A percentile compares a stretch with the other conserved stretches of the same genome.
Conservation (phyloP, 768 basidiomycete species). For the Boletus vermiculosoides region DNA sequence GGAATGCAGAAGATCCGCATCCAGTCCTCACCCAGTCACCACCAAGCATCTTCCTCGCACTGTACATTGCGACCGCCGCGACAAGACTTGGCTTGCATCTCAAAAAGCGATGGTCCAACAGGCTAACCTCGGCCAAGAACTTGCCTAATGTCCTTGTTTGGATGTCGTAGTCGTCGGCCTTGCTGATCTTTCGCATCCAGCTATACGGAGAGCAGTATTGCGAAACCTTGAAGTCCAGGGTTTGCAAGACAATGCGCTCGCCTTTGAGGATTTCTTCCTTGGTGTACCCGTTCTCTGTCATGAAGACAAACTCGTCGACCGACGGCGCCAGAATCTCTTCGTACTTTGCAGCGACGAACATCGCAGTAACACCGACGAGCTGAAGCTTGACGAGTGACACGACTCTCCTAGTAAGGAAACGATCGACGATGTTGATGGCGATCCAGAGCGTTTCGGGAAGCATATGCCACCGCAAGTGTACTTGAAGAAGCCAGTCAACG, state of each 20-base stretch:
- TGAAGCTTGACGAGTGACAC: conserved; percentile 90
- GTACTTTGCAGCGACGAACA: conserved; percentile 99
- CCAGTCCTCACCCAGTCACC: conserved; percentile 86
- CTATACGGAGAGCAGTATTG: conserved; percentile 99
- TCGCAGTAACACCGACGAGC: conserved; percentile 96
- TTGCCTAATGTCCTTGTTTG: conserved; percentile 97
- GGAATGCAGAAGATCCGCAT: conserved; percentile 10
- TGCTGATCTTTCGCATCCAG: conserved; percentile 98
- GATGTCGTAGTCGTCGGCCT: conserved; percentile 97
- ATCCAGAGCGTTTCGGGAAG: conserved; percentile 99
- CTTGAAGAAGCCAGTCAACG: conserved; percentile 97
- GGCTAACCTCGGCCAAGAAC: conserved; percentile 94
- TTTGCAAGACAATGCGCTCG: conserved; percentile 93
- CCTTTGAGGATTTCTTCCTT: conserved; percentile 98
- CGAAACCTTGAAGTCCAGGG: conserved; percentile 92
- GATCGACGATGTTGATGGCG: conserved; percentile 93
- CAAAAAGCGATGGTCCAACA: conserved; percentile 90
- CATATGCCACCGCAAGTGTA: conserved; percentile 98
- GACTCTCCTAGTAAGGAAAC: conserved; percentile 85
- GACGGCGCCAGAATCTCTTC: conserved; percentile 98
- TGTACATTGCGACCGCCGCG: conserved; percentile 97
- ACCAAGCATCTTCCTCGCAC: conserved; percentile 88
- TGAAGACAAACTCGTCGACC: conserved; percentile 97
- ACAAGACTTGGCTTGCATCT: conserved; percentile 90
- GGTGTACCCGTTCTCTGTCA: conserved; percentile 93